Evolutionary conservation across 306 rosid genomes (phyloP), one percentile per base, ranked within the genome.

Genomic region (Geum urbanum): DNA sequence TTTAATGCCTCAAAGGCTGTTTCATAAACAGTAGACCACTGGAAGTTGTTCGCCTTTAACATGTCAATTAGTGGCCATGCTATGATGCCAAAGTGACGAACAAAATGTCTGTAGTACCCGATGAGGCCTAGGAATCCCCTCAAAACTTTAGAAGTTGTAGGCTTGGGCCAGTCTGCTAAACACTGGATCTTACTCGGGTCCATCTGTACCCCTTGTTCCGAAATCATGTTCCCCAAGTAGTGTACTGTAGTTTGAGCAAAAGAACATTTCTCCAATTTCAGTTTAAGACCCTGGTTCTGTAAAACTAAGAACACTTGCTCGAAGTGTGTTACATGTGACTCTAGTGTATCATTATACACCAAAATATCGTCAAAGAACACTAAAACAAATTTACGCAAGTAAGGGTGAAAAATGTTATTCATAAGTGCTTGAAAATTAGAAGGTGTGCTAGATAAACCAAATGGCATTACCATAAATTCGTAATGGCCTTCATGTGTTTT

Each of bases 41-140:
- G 9, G 1, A 60, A 60, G 2, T 3, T 8, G 16, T 60, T 13
- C 0, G 0, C 40, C 5, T 37, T 60, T 0, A 60, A 12, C 0
- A 60, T 4, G 0, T 16, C 45, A 0, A 1, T 15, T 1, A 60
- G 5, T 1, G 46, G 66, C 0, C 0, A 0, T 0, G 47, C 8
- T 0, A 35, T 0, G 2, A 7, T 5, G 4, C 1, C 66, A 8
- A 14, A 60, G 4, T 60, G 7, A 2, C 0, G 1, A 0, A 39
- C 0, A 6, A 60, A 16, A 1, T 8, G 15, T 0, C 0, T 5
- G 47, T 39, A 32, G 8, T 58, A 32, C 18, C 44, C 5, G 0
- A 1, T 7, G 0, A 58, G 18, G 4, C 63, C 18, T 1, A 58
- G 4, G 19, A 58, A 58, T 0, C 63, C 44, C 0, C 2, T 16